Percentiles rank a stretch among this genome's conserved stretches.
Conservation (phyloP, 2,329 filamentous ascomycete species). For the Monilinia fructicola region DNA sequence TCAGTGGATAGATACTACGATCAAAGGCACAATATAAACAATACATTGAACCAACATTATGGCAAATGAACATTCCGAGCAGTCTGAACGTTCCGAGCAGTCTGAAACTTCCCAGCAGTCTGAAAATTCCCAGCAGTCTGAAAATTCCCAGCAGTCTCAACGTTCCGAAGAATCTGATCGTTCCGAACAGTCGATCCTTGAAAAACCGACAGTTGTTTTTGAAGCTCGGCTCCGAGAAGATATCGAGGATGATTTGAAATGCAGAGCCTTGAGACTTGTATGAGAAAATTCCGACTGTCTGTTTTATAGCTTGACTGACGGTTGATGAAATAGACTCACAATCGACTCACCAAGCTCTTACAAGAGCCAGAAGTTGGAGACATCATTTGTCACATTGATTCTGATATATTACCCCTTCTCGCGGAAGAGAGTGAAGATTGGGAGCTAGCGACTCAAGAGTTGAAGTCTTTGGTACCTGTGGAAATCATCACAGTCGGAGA, state of each 20-base stretch:
- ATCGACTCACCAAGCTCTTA: background rate
- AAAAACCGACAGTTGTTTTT: conserved; percentile 8
- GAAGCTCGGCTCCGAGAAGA: background rate
- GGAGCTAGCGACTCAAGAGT: background rate
- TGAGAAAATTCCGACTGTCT: background rate
- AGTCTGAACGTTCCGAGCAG: no score
- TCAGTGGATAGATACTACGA: no score
- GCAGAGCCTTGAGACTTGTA: background rate
- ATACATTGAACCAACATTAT: background rate
- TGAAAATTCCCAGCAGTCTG: background rate
- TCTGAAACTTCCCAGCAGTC: no score
- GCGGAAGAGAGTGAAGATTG: background rate
- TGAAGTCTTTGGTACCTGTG: conserved; percentile 10
- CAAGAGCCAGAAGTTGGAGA: conserved; percentile 7
- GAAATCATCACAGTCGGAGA: background rate
- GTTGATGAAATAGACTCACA: background rate
- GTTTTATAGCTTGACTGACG: background rate
- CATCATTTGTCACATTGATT: background rate
- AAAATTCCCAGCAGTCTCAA: no score
- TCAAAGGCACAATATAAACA: background rate
- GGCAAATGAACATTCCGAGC: background rate
- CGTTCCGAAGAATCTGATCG: no score
- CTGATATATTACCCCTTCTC: conserved; percentile 14
- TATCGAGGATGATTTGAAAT: background rate
- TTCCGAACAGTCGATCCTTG: background rate